Evolutionary conservation across 352 stramenopile genomes (phyloP), one percentile per base, ranked within the genome.

Genomic region (Plasmopara muralis): DNA sequence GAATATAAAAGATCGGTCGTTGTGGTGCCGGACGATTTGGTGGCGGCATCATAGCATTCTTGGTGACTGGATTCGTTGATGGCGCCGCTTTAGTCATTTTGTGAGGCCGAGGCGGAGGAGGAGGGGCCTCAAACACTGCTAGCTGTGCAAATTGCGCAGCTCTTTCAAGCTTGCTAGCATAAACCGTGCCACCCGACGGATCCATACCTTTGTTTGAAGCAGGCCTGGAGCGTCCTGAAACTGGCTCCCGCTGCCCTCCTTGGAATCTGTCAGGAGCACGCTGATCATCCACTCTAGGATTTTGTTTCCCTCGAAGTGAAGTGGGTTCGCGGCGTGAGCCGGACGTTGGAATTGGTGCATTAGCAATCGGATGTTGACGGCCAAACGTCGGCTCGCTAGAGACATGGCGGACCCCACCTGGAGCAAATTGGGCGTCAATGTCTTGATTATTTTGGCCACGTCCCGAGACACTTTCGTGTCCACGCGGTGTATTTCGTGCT

Each of bases 121-220:
- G 40, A 7, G 57, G 62, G 43, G 57, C 57, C 20, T 70, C 62
- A 38, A 70, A 70, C 5, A 57, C 62, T 43, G 62, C 62, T 42
- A 67, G 30, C 8, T 67, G 62, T n/a, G 62, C 62, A 50, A 70
- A 70, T 34, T 59, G 52, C 8, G 53, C 53, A 13, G 63, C 53
- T 52, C 57, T 20, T 7, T 70, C 57, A 40, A 63, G 64, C 6
- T 53, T 61, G 41, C 60, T 53, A 50, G 60, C 53, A 29, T 63
- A 66, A n/a, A 70, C 62, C 1, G 62, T 66, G 3, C 57, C 62
- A n/a, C 57, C 57, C 4, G 51, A 48, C 0, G 49, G 47, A 8
- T 49, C 20, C 30, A 47, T 29, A 25, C 34, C 38, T 15, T 57
- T 55, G 25, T 53, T 69, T 10, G 37, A 0, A 43, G 42, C 35